Evolutionary conservation across 306 rosid species (phyloP).

Genomic region (Ormosia semicastrata): DNA sequence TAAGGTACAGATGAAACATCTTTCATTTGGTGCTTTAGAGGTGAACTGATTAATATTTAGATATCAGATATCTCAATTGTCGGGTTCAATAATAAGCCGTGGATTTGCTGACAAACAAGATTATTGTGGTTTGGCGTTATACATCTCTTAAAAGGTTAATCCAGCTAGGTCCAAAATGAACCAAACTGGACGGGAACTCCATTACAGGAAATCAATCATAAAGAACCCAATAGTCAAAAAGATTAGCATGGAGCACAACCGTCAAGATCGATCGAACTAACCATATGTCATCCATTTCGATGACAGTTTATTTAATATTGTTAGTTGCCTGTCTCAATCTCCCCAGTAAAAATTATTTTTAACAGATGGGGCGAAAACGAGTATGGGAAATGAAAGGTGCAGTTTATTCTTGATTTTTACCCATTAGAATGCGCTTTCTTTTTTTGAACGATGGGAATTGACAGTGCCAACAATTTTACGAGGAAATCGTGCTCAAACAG

Average conservation of each 20-base stretch:
- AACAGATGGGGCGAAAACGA: background rate
- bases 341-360: background rate
- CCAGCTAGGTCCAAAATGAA: background rate
- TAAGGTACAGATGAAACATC: background rate
- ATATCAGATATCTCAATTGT: background rate
- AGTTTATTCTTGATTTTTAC: background rate
- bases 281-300: background rate
- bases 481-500: background rate
- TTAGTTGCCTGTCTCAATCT: conserved; percentile 17
- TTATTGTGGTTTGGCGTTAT: background rate
- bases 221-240: background rate
- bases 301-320: background rate
- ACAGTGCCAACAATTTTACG: background rate
- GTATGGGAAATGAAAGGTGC: background rate
- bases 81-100: background rate
- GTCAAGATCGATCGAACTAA: conserved; percentile 8
- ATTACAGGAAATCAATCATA: background rate
- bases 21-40: background rate
- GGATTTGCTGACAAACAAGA: background rate
- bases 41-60: background rate
- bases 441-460: background rate
- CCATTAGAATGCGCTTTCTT: background rate
- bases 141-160: background rate
- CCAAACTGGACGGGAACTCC: background rate
- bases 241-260: conserved; percentile 25